A percentile compares a stretch with the other conserved stretches of the same genome.
Conservation (phyloP, 164 flowering plant genomes). For the Stephania cephalantha region DNA sequence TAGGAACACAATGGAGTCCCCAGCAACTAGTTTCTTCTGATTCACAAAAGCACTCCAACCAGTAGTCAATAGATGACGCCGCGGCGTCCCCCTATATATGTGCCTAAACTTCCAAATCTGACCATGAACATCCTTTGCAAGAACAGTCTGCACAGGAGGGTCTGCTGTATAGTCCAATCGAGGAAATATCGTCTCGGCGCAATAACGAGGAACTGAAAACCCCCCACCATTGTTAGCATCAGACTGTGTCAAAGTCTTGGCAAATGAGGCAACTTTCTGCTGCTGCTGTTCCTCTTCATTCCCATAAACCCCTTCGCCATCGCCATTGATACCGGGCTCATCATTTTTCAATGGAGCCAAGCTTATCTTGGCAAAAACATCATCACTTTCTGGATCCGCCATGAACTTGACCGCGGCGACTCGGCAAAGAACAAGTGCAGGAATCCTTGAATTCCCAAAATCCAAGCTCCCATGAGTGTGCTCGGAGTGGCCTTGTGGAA, state of each 20-base stretch:
- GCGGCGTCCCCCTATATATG: constrained; percentile 90
- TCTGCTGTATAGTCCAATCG: constrained; percentile 75
- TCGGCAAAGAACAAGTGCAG: constrained; percentile 50
- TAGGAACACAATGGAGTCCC: constrained; percentile 87
- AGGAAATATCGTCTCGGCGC: constrained; percentile 97
- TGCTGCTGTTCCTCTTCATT: constrained; percentile 20
- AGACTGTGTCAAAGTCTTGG: constrained; percentile 91
- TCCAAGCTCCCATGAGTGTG: constrained; percentile 52
- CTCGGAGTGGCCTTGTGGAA: constrained; percentile 93
- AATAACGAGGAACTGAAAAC: constrained; percentile 91
- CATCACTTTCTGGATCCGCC: constrained; percentile 86
- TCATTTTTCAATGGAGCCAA: constrained; percentile 40
- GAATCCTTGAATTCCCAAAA: constrained; percentile 36
- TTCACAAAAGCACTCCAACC: constrained; percentile 98
- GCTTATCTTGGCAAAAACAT: constrained; percentile 65
- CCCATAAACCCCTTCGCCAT: constrained; percentile 26
- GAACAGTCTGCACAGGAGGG: constrained; percentile 86
- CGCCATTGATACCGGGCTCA: constrained; percentile 33
- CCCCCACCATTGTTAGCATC: constrained; percentile 99
- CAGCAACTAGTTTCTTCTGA: constrained; percentile 92
- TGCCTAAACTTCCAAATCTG: constrained; percentile 90
- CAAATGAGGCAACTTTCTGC: constrained; percentile 75
- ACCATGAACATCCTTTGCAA: constrained; percentile 94
- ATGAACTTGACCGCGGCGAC: constrained; percentile 54
- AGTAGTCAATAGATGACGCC: constrained; percentile 88